Evolutionary conservation across 441 rosid species (phyloP), one percentile per base, ranked within the genome.

Genomic region (Adansonia grandidieri): DNA sequence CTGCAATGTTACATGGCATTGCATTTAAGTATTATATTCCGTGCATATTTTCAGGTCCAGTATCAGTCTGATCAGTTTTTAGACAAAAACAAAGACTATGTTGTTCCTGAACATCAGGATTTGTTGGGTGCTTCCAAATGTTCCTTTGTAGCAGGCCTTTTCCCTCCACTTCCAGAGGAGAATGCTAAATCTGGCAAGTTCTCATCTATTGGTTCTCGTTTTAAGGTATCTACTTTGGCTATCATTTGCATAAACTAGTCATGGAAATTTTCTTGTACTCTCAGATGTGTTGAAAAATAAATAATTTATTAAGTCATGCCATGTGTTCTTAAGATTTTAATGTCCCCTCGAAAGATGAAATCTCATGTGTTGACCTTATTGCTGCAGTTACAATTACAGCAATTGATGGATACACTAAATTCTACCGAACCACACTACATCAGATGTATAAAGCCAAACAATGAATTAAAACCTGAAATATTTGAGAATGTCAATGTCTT

Each of bases 401-500:
- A 94, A 73, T 82, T 96, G 87, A 93, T 93, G 98, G 97, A 93
- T 68, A 92, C 80, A 68, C 88, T 93, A 64, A 90, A 93, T 86
- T 90, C 86, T 81, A 89, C 93, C 13, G 93, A 93, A 76, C 99
- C 98, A 57, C 93, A 93, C 87, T 96, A 93, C 85, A 90, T 94
- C 77, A 89, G 99, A 90, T 97, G 99, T 80, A 91, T 97, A 77
- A 97, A 97, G 91, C 98, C 98, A 79, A 97, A 97, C 79, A 86
- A 83, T 84, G 80, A 83, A 22, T 80, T 93, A 78, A 84, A 88
- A 80, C 97, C 99, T 80, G 79, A 83, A 74, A 74, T 91, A 79
- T 91, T 94, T 85, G 90, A 96, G 74, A 92, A 87, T 71, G 51
- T 61, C 67, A 88, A 82, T 84, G 92, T 94, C 81, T 80, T 92